These are phyloP conservation scores for Pseudogymnoascus sp. DNA, from an alignment of 2,329 filamentous ascomycete genomes.

Conservation along the genomic window DNA sequence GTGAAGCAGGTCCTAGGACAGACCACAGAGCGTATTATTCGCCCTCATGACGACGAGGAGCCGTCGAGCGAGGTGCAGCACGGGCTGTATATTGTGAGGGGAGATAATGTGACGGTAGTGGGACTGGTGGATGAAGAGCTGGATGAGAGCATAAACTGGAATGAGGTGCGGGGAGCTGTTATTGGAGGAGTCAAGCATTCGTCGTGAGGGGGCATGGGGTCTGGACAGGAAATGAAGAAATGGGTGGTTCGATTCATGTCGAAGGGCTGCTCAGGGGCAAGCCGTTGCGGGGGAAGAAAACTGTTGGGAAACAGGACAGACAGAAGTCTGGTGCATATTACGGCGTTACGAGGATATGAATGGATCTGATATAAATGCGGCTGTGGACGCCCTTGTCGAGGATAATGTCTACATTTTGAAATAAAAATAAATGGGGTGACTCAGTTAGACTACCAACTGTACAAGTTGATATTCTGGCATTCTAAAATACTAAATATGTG, in stretches of 20 bases:
- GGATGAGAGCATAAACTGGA: constrained; percentile 88
- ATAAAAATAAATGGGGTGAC: neutral
- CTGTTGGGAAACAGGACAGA: constrained; percentile 3
- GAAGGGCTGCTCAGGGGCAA: neutral
- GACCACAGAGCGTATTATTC: constrained; percentile 84
- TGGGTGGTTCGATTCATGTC: neutral
- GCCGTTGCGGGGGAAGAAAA: neutral
- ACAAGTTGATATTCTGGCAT: neutral
- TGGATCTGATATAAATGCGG: constrained; percentile 3
- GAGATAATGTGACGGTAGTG: constrained; percentile 88
- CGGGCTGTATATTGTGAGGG: constrained; percentile 84
- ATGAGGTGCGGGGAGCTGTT: constrained; percentile 73
- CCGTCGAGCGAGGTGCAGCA: constrained; percentile 72
- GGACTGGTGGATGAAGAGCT: constrained; percentile 84
- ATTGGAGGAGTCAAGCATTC: constrained; percentile 80
- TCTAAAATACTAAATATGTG: constrained; percentile 1
- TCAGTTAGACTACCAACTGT: neutral
- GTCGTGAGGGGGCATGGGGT: constrained; percentile 20
- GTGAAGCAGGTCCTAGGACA: constrained; percentile 61
- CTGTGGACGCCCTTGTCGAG: neutral
- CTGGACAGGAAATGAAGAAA: neutral
- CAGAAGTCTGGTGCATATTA: constrained; percentile 23
- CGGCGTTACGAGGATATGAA: constrained; percentile 24
- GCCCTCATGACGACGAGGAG: constrained; percentile 73
- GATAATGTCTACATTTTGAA: neutral